Conservation (phyloP, 2,329 filamentous ascomycete species). For the Paraconiothyrium sp. region DNA sequence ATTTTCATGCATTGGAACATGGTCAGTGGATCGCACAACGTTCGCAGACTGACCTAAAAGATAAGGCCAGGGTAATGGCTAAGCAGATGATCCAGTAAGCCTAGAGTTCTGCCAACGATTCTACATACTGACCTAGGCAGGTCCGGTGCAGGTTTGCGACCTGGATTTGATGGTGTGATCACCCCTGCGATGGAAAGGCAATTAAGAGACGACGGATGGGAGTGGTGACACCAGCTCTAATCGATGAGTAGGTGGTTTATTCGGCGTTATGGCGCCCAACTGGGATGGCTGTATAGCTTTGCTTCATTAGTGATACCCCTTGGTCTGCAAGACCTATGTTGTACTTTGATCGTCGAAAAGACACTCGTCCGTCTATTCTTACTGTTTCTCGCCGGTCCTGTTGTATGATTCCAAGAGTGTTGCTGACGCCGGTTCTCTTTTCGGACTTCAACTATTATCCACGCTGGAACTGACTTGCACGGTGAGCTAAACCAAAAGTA, state of each 20-base stretch:
- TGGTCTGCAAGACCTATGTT: not conserved
- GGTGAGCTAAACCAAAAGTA: not conserved
- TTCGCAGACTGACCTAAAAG: constrained; percentile 62
- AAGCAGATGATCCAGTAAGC: constrained; percentile 52
- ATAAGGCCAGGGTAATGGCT: constrained; percentile 55
- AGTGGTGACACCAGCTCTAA: constrained; percentile 23
- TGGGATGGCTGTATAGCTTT: not conserved
- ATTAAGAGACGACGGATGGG: constrained; percentile 32
- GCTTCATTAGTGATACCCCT: constrained; percentile 12
- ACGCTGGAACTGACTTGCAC: not conserved
- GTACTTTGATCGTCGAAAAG: not conserved
- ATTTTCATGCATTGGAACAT: constrained; percentile 24
- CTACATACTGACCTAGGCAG: constrained; percentile 28
- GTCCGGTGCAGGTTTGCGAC: constrained; percentile 38
- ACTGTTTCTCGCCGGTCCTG: not conserved
- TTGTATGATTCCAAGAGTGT: not conserved
- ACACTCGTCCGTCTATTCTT: not conserved
- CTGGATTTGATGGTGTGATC: constrained; percentile 42
- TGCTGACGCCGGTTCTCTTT: not conserved
- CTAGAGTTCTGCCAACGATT: not conserved
- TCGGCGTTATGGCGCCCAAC: constrained; percentile 3
- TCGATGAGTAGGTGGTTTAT: not conserved
- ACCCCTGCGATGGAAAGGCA: constrained; percentile 25
- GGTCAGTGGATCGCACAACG: constrained; percentile 40
- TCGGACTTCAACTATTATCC: not conserved